Conservation (phyloP, 2,329 filamentous ascomycete genomes). For the Bipolaris cookei region DNA sequence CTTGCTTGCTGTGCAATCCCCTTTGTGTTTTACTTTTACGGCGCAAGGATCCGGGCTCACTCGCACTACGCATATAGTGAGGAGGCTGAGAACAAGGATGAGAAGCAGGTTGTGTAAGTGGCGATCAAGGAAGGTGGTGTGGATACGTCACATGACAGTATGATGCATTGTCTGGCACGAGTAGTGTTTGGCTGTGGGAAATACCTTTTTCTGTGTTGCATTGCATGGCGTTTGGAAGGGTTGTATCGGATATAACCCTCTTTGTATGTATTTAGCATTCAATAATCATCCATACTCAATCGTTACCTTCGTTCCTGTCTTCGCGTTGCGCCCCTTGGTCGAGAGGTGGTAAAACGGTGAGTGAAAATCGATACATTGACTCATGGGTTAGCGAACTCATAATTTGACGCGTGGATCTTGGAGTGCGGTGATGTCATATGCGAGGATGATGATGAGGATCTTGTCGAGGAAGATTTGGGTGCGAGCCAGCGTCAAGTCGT, state of each 20-base stretch:
- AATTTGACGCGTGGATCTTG: not conserved
- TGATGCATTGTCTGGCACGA: not conserved
- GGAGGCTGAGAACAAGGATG: constrained; percentile 56
- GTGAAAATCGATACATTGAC: not conserved
- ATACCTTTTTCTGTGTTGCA: constrained; percentile 12
- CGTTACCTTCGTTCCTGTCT: not conserved
- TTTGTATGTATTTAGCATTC: not conserved
- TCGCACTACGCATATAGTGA: constrained; percentile 75
- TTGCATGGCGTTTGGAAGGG: constrained; percentile 16
- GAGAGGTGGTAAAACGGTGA: not conserved
- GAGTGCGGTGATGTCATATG: constrained; percentile 7
- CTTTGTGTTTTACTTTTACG: constrained; percentile 80
- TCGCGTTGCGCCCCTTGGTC: not conserved
- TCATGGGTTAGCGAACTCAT: not conserved
- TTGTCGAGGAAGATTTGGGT: not conserved
- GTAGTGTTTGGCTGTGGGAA: no score
- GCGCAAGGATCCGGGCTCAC: constrained; percentile 70
- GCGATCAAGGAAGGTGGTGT: not conserved
- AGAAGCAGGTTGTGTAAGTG: constrained; percentile 30
- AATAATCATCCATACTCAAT: not conserved
- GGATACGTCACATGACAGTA: constrained; percentile 7
- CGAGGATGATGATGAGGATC: not conserved
- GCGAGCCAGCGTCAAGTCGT: constrained; percentile 7
- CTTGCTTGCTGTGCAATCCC: constrained; percentile 83
- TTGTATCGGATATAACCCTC: not conserved